Evolutionary conservation across 768 basidiomycete species (phyloP).

Genomic region (Russula dissimulans): DNA sequence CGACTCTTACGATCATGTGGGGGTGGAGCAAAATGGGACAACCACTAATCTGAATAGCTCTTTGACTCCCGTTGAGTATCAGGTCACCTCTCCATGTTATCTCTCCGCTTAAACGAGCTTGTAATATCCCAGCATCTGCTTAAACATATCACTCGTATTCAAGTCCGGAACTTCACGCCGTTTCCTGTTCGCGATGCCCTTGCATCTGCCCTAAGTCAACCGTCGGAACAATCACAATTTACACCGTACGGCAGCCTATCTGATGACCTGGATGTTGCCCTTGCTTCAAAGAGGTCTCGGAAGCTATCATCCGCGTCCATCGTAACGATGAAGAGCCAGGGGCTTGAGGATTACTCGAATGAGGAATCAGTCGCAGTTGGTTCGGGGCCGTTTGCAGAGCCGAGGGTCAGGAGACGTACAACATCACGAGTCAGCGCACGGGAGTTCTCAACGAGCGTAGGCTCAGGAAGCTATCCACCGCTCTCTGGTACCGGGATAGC

Average conservation of each 20-base stretch:
- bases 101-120: background rate
- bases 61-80: slow-evolving; percentile 14
- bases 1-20: background rate
- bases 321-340: slow-evolving; percentile 37
- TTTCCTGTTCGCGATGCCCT: slow-evolving; percentile 74
- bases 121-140: slow-evolving; percentile 46
- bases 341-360: slow-evolving; percentile 35
- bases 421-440: slow-evolving; percentile 15
- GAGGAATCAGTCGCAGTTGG: slow-evolving; percentile 28
- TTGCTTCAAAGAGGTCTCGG: slow-evolving; percentile 50
- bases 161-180: slow-evolving; percentile 76
- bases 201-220: slow-evolving; percentile 63
- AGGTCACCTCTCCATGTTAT: background rate
- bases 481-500: slow-evolving; percentile 4
- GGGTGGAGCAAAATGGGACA: background rate
- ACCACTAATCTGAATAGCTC: background rate
- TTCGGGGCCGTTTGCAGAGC: slow-evolving; percentile 22
- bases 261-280: slow-evolving; percentile 61
- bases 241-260: slow-evolving; percentile 46
- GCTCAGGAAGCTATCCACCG: slow-evolving; percentile 9
- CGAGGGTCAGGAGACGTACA: slow-evolving; percentile 35
- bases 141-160: slow-evolving; percentile 62
- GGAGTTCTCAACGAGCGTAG: slow-evolving; percentile 24
- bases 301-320: slow-evolving; percentile 52
- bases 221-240: slow-evolving; percentile 53